Evolutionary conservation across 352 stramenopile species (phyloP), one percentile per base, ranked within the genome.

Genomic region (Phytophthora colocasiae): DNA sequence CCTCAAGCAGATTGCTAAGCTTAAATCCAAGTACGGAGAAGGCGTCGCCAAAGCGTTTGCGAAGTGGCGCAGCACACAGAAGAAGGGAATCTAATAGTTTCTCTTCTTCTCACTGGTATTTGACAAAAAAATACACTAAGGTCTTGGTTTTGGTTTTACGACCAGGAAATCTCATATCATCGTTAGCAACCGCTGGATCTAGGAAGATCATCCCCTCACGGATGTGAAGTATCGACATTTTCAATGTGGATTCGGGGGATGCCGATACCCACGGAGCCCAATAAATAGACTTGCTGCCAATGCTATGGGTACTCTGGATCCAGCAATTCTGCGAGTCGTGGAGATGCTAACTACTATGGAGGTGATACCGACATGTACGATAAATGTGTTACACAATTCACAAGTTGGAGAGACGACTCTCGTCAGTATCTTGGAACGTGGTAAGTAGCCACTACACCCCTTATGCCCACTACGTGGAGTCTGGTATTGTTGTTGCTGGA

Each of bases 371-470:
- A 75, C 45, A 81, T 73, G 75, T 81, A 72, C 51, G 72, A 83
- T 52, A 53, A 52, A 2, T 89, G 80, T 22, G 54, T 80, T 8
- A 63, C 44, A 2, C 58, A 74, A 31, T 71, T 89, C 32, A 77
- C 58, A 12, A 48, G 34, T 24, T 89, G 80, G 80, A 58, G 56
- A 11, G 58, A 85, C 11, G 79, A 83, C 24, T 88, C 78, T 89
- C 80, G 9, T 86, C 63, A 4, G 80, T 78, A 6, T 85, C 80
- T 26, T 89, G 80, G 75, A 89, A 89, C 60, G 66, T 89, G 15
- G 77, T 89, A 26, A 89, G 88, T 60, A 79, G 66, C 17, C 80
- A 89, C 46, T 89, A 89, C 59, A 81, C 68, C 4, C 78, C 80
- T n/a, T 83, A 86, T 39, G 71, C 70, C 1, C 77, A 88, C 56